phyloP scores from a whole-genome alignment of 257 asterid species.

The Marsdenia floribunda region DNA sequence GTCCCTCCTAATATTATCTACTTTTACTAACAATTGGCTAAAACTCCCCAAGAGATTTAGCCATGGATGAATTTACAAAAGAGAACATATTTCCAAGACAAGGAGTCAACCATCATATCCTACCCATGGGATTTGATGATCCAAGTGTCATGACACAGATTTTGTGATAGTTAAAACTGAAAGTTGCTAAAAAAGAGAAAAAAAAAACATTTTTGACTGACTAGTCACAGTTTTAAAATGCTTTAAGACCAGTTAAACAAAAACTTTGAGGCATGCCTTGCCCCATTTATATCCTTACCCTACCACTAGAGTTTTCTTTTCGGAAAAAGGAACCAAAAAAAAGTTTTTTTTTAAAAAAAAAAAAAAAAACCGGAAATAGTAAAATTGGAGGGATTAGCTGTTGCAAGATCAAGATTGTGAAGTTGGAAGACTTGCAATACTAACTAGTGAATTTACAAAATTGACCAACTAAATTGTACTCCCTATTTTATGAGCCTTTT shows the following conservation, averaged over 20 bases:
- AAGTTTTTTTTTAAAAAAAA: too few relatives aligned
- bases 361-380: not conserved
- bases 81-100: not conserved
- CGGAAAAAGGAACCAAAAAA: not conserved
- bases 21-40: constrained; percentile 20
- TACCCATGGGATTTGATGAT: constrained; percentile 40
- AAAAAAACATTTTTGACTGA: constrained; percentile 11
- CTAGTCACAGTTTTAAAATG: constrained; percentile 53
- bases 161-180: constrained; percentile 16
- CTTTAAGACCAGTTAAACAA: constrained; percentile 41
- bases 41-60: constrained; percentile 41
- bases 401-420: constrained; percentile 35
- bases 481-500: constrained; percentile 27
- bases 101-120: constrained; percentile 27
- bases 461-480: constrained; percentile 11
- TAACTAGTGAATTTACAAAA: constrained; percentile 20
- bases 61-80: constrained; percentile 18
- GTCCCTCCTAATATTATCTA: constrained; percentile 18
- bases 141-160: constrained; percentile 20
- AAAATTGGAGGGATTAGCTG: constrained; percentile 25
- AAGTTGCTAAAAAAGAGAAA: not conserved
- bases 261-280: constrained; percentile 40
- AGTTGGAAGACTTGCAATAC: constrained; percentile 24
- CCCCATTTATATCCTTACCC: constrained; percentile 39
- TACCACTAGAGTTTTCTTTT: constrained; percentile 11